Evolutionary conservation across 139 green algal species (phyloP).

Genomic region (Coelastrella sp.): DNA sequence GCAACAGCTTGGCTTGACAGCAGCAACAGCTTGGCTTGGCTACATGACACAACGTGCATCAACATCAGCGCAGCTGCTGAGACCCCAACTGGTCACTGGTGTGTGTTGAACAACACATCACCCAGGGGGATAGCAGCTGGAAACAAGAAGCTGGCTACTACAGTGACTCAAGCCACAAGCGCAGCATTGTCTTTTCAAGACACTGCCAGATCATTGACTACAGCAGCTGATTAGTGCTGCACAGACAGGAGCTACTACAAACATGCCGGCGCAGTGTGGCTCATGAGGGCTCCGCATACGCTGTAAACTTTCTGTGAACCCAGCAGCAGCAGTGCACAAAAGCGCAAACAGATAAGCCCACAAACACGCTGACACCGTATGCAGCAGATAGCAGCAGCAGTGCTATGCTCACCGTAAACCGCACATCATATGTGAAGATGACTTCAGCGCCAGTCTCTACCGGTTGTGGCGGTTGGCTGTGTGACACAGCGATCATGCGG

Average conservation of each 20-base stretch:
- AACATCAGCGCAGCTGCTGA: not conserved
- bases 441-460: constrained; percentile 89
- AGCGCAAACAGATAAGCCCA: not conserved
- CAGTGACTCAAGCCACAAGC: too few species aligned
- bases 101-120: too few species aligned
- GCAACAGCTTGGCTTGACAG: not conserved
- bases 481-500: constrained; percentile 84
- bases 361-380: too few species aligned
- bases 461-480: constrained; percentile 80
- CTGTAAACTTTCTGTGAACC: too few species aligned
- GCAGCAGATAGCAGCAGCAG: not conserved
- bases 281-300: too few species aligned
- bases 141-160: too few species aligned
- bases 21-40: not conserved
- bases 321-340: not conserved
- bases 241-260: too few species aligned
- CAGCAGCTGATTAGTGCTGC: too few species aligned
- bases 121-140: too few species aligned
- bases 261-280: too few species aligned
- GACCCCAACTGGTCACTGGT: not conserved
- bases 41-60: not conserved
- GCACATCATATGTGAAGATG: constrained; percentile 98
- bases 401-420: constrained; percentile 77
- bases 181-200: too few species aligned
- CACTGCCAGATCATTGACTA: too few species aligned